phyloP scores from a whole-genome alignment of 345 rosid genomes.

The Pistacia vera region DNA sequence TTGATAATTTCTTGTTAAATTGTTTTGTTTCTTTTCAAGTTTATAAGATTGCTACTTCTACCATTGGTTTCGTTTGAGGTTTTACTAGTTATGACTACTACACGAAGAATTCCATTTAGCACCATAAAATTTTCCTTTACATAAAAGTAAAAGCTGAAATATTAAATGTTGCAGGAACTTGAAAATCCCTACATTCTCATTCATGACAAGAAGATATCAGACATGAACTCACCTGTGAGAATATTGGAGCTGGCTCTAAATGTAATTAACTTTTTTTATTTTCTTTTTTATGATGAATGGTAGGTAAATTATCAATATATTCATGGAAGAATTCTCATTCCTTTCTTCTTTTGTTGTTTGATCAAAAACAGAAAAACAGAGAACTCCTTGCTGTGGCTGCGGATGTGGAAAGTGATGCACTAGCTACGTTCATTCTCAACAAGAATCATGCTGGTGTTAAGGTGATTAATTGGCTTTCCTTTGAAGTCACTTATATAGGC shows the following conservation, averaged over 20 bases:
- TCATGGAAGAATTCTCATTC: slow-evolving; percentile 18
- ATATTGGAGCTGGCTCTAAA: slow-evolving; percentile 75
- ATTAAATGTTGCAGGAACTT: slow-evolving; percentile 66
- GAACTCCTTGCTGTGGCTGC: slow-evolving; percentile 85
- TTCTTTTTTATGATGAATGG: slow-evolving; percentile 8
- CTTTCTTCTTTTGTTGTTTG: slow-evolving; percentile 14
- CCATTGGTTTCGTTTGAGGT: not conserved
- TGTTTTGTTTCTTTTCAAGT: slow-evolving; percentile 3
- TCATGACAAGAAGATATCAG: slow-evolving; percentile 85
- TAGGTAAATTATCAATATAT: not conserved
- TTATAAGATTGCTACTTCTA: not conserved
- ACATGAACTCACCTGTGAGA: slow-evolving; percentile 64
- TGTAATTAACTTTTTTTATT: slow-evolving; percentile 30
- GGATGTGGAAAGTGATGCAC: slow-evolving; percentile 82
- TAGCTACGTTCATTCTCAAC: slow-evolving; percentile 81
- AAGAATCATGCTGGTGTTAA: slow-evolving; percentile 84
- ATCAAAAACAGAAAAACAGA: slow-evolving; percentile 58
- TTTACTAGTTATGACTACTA: not conserved
- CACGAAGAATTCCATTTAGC: not conserved
- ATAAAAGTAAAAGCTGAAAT: not conserved
- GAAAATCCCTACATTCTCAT: slow-evolving; percentile 91
- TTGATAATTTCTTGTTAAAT: not conserved
- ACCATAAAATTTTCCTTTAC: not conserved
- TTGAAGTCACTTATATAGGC: slow-evolving; percentile 4
- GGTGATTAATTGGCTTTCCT: slow-evolving; percentile 36